These are phyloP conservation scores for Cladorrhinum samala DNA, from an alignment of 495 filamentous ascomycete genomes.

Conservation along the genomic window DNA sequence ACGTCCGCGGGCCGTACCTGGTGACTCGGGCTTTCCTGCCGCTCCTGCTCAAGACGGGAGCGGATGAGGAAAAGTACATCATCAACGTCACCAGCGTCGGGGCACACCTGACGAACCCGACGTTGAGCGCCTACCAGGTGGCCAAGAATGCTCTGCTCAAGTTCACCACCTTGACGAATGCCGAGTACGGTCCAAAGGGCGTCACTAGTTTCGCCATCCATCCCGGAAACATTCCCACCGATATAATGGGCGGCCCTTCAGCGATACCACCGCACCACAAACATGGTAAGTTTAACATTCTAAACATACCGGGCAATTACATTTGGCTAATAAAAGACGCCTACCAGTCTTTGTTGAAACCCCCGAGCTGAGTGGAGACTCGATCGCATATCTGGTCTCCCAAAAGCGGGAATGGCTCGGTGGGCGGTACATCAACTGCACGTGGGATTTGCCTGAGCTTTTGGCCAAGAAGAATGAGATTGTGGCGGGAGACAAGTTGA, in stretches of 20 bases:
- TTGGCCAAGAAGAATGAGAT: slow-evolving; percentile 37
- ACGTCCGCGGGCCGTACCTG: slow-evolving; percentile 38
- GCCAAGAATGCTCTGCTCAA: slow-evolving; percentile 14
- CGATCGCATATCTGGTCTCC: slow-evolving; percentile 40
- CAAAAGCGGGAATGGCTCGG: slow-evolving; percentile 45
- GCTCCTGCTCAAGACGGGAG: slow-evolving; percentile 29
- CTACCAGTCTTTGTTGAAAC: slow-evolving; percentile 25
- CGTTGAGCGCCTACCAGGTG: slow-evolving; percentile 31
- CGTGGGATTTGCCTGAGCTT: slow-evolving; percentile 46
- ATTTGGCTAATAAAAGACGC: not conserved
- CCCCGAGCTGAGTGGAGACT: slow-evolving; percentile 40
- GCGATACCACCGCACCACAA: slow-evolving; percentile 17
- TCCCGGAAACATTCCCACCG: slow-evolving; percentile 40
- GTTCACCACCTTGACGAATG: slow-evolving; percentile 34
- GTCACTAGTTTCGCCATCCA: slow-evolving; percentile 35
- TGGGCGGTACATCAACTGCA: slow-evolving; percentile 40
- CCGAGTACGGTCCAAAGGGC: slow-evolving; percentile 37
- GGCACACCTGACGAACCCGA: slow-evolving; percentile 17
- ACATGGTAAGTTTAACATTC: slow-evolving; percentile 15
- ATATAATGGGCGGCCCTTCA: too few species aligned
- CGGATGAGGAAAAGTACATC: slow-evolving; percentile 26
- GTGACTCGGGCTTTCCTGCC: slow-evolving; percentile 37
- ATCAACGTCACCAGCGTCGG: slow-evolving; percentile 30
- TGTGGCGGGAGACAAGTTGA: slow-evolving; percentile 37
- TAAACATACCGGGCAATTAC: slow-evolving; percentile 11